Percentiles rank a stretch among this genome's conserved stretches.
These are phyloP conservation scores for Paralagenidium karlingii DNA, from an alignment of 352 stramenopile genomes.

Conservation along the genomic window DNA sequence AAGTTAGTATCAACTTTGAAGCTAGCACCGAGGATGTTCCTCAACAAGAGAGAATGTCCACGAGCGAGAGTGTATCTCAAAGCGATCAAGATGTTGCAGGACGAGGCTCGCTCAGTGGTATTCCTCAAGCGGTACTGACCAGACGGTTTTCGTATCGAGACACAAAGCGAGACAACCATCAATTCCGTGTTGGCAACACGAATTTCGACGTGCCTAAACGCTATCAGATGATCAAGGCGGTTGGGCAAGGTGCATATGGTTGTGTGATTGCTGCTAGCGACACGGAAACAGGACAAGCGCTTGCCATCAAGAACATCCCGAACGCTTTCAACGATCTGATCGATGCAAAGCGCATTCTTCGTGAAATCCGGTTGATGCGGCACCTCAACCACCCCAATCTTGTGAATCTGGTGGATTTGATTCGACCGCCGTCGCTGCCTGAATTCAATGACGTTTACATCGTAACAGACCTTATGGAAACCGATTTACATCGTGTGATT, in stretches of 20 bases:
- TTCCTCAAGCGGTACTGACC: constrained; percentile 38
- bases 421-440: constrained; percentile 64
- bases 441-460: constrained; percentile 87
- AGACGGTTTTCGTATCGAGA: constrained; percentile 76
- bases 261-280: constrained; percentile 85
- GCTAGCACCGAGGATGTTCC: constrained; percentile 4
- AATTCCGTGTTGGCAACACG: constrained; percentile 80
- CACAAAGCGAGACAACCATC: constrained; percentile 73
- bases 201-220: constrained; percentile 75
- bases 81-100: too few relatives aligned
- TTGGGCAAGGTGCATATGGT: constrained; percentile 86
- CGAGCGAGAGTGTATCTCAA: background rate
- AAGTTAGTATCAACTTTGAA: constrained; percentile 81
- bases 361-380: constrained; percentile 82
- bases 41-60: background rate
- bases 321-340: constrained; percentile 87
- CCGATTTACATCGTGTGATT: constrained; percentile 62
- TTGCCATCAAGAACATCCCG: constrained; percentile 95
- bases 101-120: too few relatives aligned
- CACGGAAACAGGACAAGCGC: constrained; percentile 74
- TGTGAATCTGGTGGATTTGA: constrained; percentile 68
- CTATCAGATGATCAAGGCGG: constrained; percentile 83
- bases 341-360: constrained; percentile 78
- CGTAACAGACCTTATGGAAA: constrained; percentile 71
- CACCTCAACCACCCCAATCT: constrained; percentile 77